Conservation (phyloP, 2,329 filamentous ascomycete species). For the Pyrenophora graminea region DNA sequence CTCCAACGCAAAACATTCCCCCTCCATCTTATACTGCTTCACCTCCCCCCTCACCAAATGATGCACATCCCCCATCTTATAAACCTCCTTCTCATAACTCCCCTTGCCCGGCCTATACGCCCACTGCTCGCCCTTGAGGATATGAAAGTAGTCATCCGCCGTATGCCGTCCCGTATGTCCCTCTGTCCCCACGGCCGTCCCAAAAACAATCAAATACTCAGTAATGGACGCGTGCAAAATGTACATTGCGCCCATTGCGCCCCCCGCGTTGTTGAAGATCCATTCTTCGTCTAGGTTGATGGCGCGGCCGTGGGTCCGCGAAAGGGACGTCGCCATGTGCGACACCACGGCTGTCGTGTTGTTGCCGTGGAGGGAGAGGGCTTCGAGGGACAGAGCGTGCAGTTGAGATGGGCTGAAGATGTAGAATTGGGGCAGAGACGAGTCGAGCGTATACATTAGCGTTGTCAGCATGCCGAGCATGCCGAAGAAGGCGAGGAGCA, state of each 20-base stretch:
- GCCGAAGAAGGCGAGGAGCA: conserved; percentile 21
- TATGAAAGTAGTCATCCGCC: conserved; percentile 93
- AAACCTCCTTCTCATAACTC: conserved; percentile 63
- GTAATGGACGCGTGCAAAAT: conserved; percentile 86
- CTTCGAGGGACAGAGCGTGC: conserved; percentile 68
- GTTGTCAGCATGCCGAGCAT: conserved; percentile 26
- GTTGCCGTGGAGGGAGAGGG: conserved; percentile 71
- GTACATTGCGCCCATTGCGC: conserved; percentile 91
- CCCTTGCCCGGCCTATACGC: conserved; percentile 69
- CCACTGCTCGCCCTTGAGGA: conserved; percentile 76
- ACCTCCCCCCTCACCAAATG: conserved; percentile 71
- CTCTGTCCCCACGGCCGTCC: conserved; percentile 78
- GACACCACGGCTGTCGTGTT: conserved; percentile 71
- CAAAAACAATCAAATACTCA: conserved; percentile 54
- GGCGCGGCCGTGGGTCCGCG: conserved; percentile 58
- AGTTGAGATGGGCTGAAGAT: conserved; percentile 73
- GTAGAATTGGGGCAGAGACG: conserved; percentile 60
- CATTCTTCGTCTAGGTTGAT: conserved; percentile 77
- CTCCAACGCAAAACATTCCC: conserved; percentile 78
- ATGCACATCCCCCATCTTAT: conserved; percentile 64
- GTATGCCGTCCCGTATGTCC: conserved; percentile 88
- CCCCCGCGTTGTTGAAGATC: conserved; percentile 91
- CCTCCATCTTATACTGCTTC: conserved; percentile 84
- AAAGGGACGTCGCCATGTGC: conserved; percentile 64
- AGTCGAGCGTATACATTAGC: conserved; percentile 36